Conservation (phyloP, 2,329 filamentous ascomycete species). For the Colletotrichum noveboracense region DNA sequence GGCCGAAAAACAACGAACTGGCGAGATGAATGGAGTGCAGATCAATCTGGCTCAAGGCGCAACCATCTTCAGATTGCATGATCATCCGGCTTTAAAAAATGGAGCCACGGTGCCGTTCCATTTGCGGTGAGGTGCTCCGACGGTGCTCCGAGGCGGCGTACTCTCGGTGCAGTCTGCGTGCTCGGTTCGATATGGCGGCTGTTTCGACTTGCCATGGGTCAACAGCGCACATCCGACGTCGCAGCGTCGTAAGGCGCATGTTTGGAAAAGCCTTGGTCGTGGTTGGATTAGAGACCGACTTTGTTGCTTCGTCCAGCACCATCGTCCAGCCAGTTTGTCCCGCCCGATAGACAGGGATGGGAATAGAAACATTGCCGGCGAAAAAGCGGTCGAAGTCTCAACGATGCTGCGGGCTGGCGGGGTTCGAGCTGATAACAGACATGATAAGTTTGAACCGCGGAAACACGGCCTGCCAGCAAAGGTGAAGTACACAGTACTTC, state of each 20-base stretch:
- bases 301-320: not conserved
- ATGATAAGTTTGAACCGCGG: constrained; percentile 6
- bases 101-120: constrained; percentile 11
- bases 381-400: not conserved
- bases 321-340: not conserved
- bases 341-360: not conserved
- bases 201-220: constrained; percentile 2
- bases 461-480: not conserved
- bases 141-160: constrained; percentile 2
- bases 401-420: not conserved
- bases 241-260: not conserved
- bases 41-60: constrained; percentile 7
- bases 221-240: not conserved
- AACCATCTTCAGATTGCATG: constrained; percentile 10
- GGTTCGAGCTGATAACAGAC: not conserved
- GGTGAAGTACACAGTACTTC: not conserved
- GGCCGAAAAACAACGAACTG: not conserved
- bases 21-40: not conserved
- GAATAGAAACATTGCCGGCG: not conserved
- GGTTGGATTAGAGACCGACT: not conserved
- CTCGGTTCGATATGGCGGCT: not conserved
- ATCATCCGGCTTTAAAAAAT: constrained; percentile 16
- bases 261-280: not conserved
- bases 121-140: not conserved
- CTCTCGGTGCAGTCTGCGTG: not conserved